These are phyloP conservation scores for Volvox africanus DNA, from an alignment of 139 green algal genomes.

Conservation along the genomic window DNA sequence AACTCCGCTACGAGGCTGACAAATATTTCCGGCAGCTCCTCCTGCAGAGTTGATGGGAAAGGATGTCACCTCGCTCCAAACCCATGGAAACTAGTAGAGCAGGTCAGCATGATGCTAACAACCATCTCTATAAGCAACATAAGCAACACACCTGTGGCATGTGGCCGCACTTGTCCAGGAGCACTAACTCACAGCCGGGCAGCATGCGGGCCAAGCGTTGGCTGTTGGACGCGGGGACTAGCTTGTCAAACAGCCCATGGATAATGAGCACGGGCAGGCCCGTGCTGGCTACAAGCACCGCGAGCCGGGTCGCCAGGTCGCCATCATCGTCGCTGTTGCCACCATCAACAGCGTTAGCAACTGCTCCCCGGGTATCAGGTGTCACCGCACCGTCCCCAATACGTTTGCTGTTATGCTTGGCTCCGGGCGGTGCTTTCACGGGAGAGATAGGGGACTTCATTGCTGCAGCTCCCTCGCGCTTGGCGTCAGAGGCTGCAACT, in stretches of 20 bases:
- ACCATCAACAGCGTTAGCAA: neutral
- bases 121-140: no score
- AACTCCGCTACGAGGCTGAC: conserved; percentile 71
- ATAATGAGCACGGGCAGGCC: conserved; percentile 78
- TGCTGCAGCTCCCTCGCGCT: neutral
- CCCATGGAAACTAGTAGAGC: no score
- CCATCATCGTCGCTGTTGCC: conserved; percentile 30
- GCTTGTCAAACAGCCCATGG: conserved; percentile 78
- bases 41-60: conserved; percentile 60
- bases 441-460: neutral
- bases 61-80: no score
- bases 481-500: neutral
- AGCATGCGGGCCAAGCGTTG: conserved; percentile 74
- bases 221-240: conserved; percentile 89
- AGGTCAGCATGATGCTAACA: no score
- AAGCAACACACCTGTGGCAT: conserved; percentile 66
- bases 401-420: neutral
- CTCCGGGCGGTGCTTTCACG: no score
- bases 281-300: conserved; percentile 10
- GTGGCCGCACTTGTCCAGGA: conserved; percentile 78
- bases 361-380: no score
- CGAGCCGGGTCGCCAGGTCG: conserved; percentile 61
- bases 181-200: conserved; percentile 69
- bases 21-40: conserved; percentile 86
- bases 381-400: no score